Percentiles rank a stretch among this genome's conserved stretches.
Evolutionary conservation across 495 filamentous ascomycete genomes (phyloP).

Genomic region (Penicillium riverlandense): DNA sequence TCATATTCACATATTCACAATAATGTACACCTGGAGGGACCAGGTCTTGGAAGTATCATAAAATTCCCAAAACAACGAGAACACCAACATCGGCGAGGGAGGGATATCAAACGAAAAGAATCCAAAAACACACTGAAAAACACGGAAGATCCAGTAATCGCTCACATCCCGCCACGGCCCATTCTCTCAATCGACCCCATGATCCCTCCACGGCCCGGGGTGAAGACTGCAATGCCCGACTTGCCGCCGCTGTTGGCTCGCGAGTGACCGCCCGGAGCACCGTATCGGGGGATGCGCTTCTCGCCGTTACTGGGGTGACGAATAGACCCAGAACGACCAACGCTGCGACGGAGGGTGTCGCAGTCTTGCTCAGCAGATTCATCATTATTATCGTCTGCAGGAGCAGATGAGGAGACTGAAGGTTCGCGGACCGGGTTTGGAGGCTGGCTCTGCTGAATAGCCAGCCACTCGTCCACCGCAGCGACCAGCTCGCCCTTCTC

Average conservation of each 20-base stretch:
- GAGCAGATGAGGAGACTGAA: slow-evolving; percentile 15
- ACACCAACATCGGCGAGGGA: too few relatives aligned
- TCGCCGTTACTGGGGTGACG: slow-evolving; percentile 28
- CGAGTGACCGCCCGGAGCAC: slow-evolving; percentile 22
- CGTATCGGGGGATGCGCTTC: slow-evolving; percentile 26
- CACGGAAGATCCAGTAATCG: neutral
- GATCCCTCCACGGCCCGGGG: slow-evolving; percentile 49
- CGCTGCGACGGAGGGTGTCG: slow-evolving; percentile 19
- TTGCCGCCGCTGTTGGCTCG: slow-evolving; percentile 34
- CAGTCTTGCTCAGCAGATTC: slow-evolving; percentile 10
- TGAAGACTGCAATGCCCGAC: slow-evolving; percentile 37
- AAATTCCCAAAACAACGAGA: too few relatives aligned
- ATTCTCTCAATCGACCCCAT: slow-evolving; percentile 69
- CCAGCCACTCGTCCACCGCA: slow-evolving; percentile 85
- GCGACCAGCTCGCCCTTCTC: slow-evolving; percentile 95
- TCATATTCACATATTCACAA: too few relatives aligned
- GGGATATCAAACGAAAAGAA: too few relatives aligned
- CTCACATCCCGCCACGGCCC: slow-evolving; percentile 38
- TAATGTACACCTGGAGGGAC: too few relatives aligned
- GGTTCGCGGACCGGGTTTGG: slow-evolving; percentile 3
- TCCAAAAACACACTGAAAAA: neutral
- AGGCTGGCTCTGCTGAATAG: slow-evolving; percentile 37
- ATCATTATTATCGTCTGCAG: slow-evolving; percentile 6
- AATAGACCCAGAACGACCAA: slow-evolving; percentile 20
- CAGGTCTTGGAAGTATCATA: too few relatives aligned